Evolutionary conservation across 257 asterid species (phyloP), one percentile per base, ranked within the genome.

Genomic region (Echium plantagineum): DNA sequence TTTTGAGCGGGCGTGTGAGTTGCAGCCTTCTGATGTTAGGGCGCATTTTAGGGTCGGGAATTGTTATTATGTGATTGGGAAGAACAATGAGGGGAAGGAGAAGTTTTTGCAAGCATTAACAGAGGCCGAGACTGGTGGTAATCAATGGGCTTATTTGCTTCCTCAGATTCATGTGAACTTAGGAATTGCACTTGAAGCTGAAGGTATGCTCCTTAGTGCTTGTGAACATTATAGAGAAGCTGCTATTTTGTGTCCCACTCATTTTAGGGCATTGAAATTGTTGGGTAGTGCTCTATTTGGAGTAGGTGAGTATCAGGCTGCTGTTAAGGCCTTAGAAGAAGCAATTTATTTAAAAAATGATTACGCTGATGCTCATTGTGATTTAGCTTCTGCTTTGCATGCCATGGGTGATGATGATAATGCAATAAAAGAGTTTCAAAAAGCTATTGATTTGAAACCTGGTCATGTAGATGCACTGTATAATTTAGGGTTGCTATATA

Each of bases 181-280:
- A 63, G 99, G 99, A 42, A 89, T 93, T 57, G 80, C 99, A 1
- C 89, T 86, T 17, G 99, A 93, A 81, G 96, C 91, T 16, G 95
- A 93, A 81, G 99, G 99, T 55, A 86, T 93, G 97, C 85, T 89
- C 68, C 82, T 93, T 42, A 67, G 96, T 81, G 89, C 99, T 72
- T 93, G 99, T 74, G 99, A 93, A 80, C 97, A 89, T 86, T 93
- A 93, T 64, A 81, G 99, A 65, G 99, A 93, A 60, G 99, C 99
- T 77, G 99, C 99, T 54, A 93, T 93, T 60, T 71, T 93, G 61
- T 93, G 96, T 61, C 99, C 99, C 17, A 93, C 97, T 68, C 97
- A 93, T 80, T 89, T 84, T 59, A 75, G 99, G 66, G 99, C 97
- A 26, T 70, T 93, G 85, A 93, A 93, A 83, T 88, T 86, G 52